Evolutionary conservation across 768 basidiomycete genomes (phyloP).

Genomic region (Boletus patriciae): DNA sequence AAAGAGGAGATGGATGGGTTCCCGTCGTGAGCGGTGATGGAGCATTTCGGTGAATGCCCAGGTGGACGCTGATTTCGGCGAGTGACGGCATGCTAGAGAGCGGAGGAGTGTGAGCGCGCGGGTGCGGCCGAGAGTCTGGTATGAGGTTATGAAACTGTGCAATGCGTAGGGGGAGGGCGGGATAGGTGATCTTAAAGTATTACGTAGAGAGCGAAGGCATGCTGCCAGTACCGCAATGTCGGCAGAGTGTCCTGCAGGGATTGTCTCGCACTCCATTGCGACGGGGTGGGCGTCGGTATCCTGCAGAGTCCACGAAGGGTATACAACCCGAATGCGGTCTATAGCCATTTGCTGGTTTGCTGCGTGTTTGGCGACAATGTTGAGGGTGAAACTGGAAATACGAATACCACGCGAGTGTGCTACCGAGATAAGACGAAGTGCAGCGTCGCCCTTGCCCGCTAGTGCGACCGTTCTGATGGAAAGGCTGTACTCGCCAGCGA

Average conservation of each 20-base stretch:
- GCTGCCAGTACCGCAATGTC: slow-evolving; percentile 15
- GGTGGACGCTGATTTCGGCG: slow-evolving; percentile 23
- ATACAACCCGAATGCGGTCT: slow-evolving; percentile 9
- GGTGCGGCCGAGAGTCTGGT: slow-evolving; percentile 21
- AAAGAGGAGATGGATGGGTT: slow-evolving; percentile 29
- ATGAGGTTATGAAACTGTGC: slow-evolving; percentile 22
- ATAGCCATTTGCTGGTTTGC: slow-evolving; percentile 4
- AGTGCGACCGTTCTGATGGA: slow-evolving; percentile 44
- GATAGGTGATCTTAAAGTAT: slow-evolving; percentile 21
- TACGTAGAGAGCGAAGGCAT: slow-evolving; percentile 27
- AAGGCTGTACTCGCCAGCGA: slow-evolving; percentile 32
- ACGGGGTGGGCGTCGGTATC: background rate
- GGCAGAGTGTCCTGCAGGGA: background rate
- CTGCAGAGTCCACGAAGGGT: slow-evolving; percentile 14
- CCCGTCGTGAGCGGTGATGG: slow-evolving; percentile 21
- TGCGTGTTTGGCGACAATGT: slow-evolving; percentile 31
- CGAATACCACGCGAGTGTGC: slow-evolving; percentile 28
- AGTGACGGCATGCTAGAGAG: slow-evolving; percentile 23
- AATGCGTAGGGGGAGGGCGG: slow-evolving; percentile 24
- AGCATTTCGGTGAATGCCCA: slow-evolving; percentile 35
- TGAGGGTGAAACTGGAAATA: slow-evolving; percentile 40
- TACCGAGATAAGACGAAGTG: slow-evolving; percentile 46
- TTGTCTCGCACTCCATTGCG: background rate
- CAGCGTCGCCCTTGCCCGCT: slow-evolving; percentile 40
- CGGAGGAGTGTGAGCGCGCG: slow-evolving; percentile 19